Conservation (phyloP, 345 rosid species). For the Populus euphratica region DNA sequence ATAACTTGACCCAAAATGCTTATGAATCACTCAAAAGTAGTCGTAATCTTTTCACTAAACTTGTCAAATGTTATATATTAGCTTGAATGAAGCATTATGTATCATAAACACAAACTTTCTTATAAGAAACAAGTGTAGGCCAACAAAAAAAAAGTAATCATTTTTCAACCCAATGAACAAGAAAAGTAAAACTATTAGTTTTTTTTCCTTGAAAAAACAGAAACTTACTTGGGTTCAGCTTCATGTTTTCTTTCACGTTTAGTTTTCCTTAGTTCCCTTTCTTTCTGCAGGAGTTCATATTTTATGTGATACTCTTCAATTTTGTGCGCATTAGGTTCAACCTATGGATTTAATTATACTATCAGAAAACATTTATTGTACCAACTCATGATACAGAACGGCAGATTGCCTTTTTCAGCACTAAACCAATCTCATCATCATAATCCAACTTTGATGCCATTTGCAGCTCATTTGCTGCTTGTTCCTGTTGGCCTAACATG, state of each 20-base stretch:
- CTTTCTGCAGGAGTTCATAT: slow-evolving; percentile 66
- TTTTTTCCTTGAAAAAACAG: not conserved
- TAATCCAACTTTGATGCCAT: slow-evolving; percentile 76
- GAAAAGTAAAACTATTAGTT: not conserved
- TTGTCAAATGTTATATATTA: too few species aligned
- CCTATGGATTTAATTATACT: slow-evolving; percentile 39
- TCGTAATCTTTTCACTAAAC: not conserved
- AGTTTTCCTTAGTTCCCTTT: slow-evolving; percentile 52
- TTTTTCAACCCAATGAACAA: not conserved
- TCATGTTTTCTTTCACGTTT: slow-evolving; percentile 41
- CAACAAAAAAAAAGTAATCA: not conserved
- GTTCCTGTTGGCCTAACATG: slow-evolving; percentile 75
- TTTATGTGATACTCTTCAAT: slow-evolving; percentile 69
- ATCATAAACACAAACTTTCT: not conserved
- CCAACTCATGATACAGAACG: not conserved
- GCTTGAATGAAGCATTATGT: not conserved
- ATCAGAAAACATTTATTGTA: not conserved
- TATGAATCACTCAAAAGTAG: not conserved
- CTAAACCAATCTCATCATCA: slow-evolving; percentile 67
- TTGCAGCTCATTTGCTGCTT: slow-evolving; percentile 73
- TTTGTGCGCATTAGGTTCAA: slow-evolving; percentile 73
- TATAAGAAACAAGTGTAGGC: not conserved
- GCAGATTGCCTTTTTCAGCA: slow-evolving; percentile 60
- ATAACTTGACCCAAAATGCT: not conserved
- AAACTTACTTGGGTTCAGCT: slow-evolving; percentile 53